Base-by-base conservation (phyloP, 2,329 filamentous ascomycete species). In the Septoria linicola region DNA sequence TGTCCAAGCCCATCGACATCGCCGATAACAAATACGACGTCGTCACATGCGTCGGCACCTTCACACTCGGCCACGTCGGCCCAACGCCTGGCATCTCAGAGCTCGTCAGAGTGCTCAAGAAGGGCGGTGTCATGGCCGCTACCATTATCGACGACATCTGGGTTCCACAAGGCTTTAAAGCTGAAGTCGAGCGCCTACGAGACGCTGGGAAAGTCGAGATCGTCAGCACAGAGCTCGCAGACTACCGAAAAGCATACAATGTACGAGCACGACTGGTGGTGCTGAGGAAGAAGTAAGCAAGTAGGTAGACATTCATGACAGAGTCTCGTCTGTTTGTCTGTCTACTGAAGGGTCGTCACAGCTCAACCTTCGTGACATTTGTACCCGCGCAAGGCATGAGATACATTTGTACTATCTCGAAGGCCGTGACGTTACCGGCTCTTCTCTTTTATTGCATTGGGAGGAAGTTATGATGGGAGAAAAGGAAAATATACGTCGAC, bases 61-160 rank as follows among this genome's bases (percentile, higher is more conserved):
- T 82, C 54, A 82, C 80, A 0, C 71, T 75, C 46, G 77, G 76
- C 8, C 79, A 82, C 55, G 74, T 82, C 30, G 79, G 78, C 1
- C 77, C 79, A 0, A 63, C 67, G 36, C 66, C 66, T 2, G 75
- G 75, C 2, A 58, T 82, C 34, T 63, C 68, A 17, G 79, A 81
- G 59, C 74, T 82, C 41, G 68, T 78, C 19, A 68, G 79, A 8
- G 62, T 81, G 3, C 67, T 73, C 23, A 77, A 74, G 64, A 68
- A 58, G 8, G 70, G 68, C 3, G 79, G 79, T 1, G 59, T 78
- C 27, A 63, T 81, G 27, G 74, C 79, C 27, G 76, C 76, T 1
- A 81, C 78, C 1, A 69, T 82, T 3, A 66, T 80, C 4, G 72
- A 75, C 16, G 72, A 70, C 31, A 75, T 80, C 48, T 81, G 76